Evolutionary conservation across 805 yeast species (phyloP).

Genomic region (Starmerella bombi): DNA sequence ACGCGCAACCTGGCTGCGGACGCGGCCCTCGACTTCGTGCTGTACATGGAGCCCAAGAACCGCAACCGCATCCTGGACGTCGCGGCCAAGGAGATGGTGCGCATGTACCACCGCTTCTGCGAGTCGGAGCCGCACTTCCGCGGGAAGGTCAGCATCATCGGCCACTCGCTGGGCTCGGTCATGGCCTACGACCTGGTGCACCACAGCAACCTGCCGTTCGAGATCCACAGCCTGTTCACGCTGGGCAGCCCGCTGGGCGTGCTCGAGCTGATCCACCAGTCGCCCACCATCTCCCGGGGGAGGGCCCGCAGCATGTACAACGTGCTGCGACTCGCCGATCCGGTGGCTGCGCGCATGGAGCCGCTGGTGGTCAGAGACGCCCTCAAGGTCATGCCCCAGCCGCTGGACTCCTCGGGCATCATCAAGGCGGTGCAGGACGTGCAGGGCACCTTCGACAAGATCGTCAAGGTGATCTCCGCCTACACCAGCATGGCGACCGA

Average conservation of each 20-base stretch:
- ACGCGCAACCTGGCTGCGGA: slow-evolving; percentile 56
- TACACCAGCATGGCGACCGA: not conserved
- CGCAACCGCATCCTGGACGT: slow-evolving; percentile 45
- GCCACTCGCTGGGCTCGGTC: slow-evolving; percentile 87
- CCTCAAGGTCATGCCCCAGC: slow-evolving; percentile 40
- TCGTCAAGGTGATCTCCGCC: not conserved
- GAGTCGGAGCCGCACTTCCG: slow-evolving; percentile 22
- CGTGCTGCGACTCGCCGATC: slow-evolving; percentile 81
- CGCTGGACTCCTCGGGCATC: slow-evolving; percentile 24
- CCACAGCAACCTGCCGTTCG: slow-evolving; percentile 42
- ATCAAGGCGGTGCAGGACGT: not conserved
- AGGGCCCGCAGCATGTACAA: slow-evolving; percentile 57
- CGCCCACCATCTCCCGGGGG: slow-evolving; percentile 22
- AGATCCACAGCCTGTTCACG: slow-evolving; percentile 61
- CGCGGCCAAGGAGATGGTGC: slow-evolving; percentile 53
- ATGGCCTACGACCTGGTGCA: slow-evolving; percentile 59
- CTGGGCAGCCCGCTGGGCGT: slow-evolving; percentile 88
- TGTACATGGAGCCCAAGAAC: slow-evolving; percentile 59
- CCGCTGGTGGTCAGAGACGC: slow-evolving; percentile 51
- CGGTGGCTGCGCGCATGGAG: slow-evolving; percentile 79
- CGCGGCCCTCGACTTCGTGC: slow-evolving; percentile 67
- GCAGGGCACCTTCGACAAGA: not conserved
- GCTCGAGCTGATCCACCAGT: slow-evolving; percentile 58
- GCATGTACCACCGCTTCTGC: slow-evolving; percentile 43
- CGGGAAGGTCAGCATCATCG: slow-evolving; percentile 57